These are phyloP conservation scores for Clarkia xantiana DNA, from an alignment of 345 rosid species.

Conservation along the genomic window DNA sequence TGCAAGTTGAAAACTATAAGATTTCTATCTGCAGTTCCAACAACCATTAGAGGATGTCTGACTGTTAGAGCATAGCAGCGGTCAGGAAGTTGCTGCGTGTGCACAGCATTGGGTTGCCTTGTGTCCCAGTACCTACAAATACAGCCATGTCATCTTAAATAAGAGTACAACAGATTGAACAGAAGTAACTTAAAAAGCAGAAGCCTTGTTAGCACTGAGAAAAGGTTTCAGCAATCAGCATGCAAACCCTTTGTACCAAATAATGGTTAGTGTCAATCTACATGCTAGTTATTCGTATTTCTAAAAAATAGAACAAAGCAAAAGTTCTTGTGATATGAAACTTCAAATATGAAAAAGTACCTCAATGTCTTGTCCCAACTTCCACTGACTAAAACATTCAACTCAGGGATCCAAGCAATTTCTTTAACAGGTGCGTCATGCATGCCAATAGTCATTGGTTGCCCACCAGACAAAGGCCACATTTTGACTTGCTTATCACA, in stretches of 20 bases:
- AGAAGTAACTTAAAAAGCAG: no score
- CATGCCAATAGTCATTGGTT: slow-evolving; percentile 78
- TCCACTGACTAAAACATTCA: slow-evolving; percentile 72
- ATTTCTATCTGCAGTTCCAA: slow-evolving; percentile 94
- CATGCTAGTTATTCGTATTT: neutral
- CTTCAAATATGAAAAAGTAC: slow-evolving; percentile 32
- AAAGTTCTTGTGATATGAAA: slow-evolving; percentile 14
- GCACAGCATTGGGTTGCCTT: slow-evolving; percentile 77
- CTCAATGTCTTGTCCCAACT: slow-evolving; percentile 95
- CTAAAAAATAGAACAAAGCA: neutral
- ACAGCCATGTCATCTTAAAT: neutral
- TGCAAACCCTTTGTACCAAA: no score
- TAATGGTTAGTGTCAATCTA: neutral
- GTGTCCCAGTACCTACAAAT: slow-evolving; percentile 76
- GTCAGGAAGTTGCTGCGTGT: slow-evolving; percentile 90
- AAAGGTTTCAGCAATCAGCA: no score
- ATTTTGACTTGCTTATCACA: slow-evolving; percentile 98
- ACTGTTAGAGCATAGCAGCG: slow-evolving; percentile 80
- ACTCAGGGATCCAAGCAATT: slow-evolving; percentile 87
- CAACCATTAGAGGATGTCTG: slow-evolving; percentile 87
- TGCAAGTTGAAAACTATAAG: slow-evolving; percentile 69
- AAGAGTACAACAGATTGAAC: neutral
- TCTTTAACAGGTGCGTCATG: slow-evolving; percentile 80
- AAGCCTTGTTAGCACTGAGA: no score
- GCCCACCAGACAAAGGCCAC: slow-evolving; percentile 96